These are phyloP conservation scores for Dipodascopsis tothii DNA, from an alignment of 805 yeast species.

Conservation along the genomic window DNA sequence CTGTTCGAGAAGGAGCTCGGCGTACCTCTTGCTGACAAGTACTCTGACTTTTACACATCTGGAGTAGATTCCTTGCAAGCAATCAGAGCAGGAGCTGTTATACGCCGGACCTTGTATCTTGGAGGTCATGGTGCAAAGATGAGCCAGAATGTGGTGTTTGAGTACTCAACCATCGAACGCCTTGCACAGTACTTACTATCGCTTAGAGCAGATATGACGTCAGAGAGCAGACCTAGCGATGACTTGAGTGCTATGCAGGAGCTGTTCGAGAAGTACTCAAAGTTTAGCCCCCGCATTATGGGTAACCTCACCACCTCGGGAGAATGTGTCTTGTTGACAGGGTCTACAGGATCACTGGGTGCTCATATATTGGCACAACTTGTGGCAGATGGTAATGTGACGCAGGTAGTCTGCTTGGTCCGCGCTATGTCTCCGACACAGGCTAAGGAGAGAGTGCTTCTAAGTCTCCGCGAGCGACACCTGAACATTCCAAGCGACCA, in stretches of 20 bases:
- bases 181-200: slow-evolving; percentile 7
- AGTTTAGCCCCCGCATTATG: slow-evolving; percentile 6
- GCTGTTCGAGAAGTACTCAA: slow-evolving; percentile 10
- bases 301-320: slow-evolving; percentile 6
- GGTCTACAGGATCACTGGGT: slow-evolving; percentile 17
- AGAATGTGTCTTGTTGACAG: slow-evolving; percentile 7
- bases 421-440: slow-evolving; percentile 6
- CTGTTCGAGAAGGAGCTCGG: slow-evolving; percentile 3
- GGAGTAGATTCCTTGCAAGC: slow-evolving; percentile 17
- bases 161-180: slow-evolving; percentile 5
- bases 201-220: slow-evolving; percentile 4
- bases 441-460: slow-evolving; percentile 8
- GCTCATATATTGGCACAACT: slow-evolving; percentile 11
- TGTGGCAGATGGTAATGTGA: slow-evolving; percentile 3
- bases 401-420: slow-evolving; percentile 13
- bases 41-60: slow-evolving; percentile 9
- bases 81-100: slow-evolving; percentile 8
- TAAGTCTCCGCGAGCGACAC: slow-evolving; percentile 1
- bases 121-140: slow-evolving; percentile 8
- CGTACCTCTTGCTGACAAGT: slow-evolving; percentile 2
- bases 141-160: slow-evolving; percentile 13
- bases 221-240: slow-evolving; percentile 1
- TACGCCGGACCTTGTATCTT: slow-evolving; percentile 8
- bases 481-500: slow-evolving; percentile 1
- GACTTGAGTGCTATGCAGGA: slow-evolving; percentile 8